phyloP scores from a whole-genome alignment of 2,329 filamentous ascomycete species.

The Sclerotinia subarctica region DNA sequence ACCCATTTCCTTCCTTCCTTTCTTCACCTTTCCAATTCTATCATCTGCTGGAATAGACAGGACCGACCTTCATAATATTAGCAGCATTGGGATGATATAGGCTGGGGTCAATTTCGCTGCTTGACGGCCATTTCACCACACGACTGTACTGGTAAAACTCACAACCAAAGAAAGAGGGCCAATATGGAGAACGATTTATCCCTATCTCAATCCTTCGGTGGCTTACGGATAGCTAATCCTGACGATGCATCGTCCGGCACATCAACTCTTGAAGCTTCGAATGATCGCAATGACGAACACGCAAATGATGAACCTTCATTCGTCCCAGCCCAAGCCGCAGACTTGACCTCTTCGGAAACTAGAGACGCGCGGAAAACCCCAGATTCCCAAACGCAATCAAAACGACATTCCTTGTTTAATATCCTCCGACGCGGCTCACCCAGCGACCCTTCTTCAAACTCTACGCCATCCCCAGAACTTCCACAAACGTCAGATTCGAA shows the following conservation, averaged over 20 bases:
- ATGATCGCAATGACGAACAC: conserved; percentile 29
- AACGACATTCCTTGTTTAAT: conserved; percentile 39
- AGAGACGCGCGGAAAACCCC: conserved; percentile 32
- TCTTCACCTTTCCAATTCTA: background rate
- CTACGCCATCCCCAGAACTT: conserved; percentile 19
- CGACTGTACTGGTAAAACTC: conserved; percentile 1
- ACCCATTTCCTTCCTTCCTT: background rate
- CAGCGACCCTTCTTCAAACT: conserved; percentile 26
- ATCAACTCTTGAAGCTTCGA: conserved; percentile 32
- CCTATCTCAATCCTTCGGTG: conserved; percentile 87
- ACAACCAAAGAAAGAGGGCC: conserved; percentile 4
- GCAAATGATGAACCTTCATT: conserved; percentile 15
- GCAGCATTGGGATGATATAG: conserved; percentile 26
- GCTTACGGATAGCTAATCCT: conserved; percentile 93
- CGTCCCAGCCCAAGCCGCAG: conserved; percentile 21
- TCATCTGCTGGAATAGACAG: conserved; percentile 1
- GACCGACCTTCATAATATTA: conserved; percentile 4
- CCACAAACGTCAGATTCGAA: conserved; percentile 29
- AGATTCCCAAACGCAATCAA: conserved; percentile 36
- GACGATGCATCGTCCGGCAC: conserved; percentile 47
- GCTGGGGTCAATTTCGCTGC: conserved; percentile 20
- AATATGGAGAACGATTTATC: conserved; percentile 89
- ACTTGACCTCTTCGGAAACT: conserved; percentile 27
- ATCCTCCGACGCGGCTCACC: conserved; percentile 37
- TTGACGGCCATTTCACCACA: conserved; percentile 17